Evolutionary conservation across 495 filamentous ascomycete species (phyloP), one percentile per base, ranked within the genome.

Genomic region (Darksidea phi): DNA sequence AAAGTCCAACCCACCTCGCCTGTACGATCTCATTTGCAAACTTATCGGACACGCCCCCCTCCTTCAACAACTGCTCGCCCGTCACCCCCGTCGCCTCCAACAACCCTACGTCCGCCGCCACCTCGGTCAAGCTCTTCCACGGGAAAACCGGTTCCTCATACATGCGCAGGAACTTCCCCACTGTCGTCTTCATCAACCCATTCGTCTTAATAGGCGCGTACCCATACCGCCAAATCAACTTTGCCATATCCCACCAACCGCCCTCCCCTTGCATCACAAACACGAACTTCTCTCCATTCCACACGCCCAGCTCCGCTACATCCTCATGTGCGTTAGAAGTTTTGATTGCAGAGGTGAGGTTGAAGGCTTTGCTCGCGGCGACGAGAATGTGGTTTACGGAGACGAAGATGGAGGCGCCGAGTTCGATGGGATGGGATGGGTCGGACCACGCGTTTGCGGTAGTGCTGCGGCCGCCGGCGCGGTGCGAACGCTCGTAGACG

Each of bases 351-450:
- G 71, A 75, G 36, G 70, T 71, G 4, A 99, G 83, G 25, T 82
- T 84, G 67, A 96, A 89, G 42, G 85, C 79, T 23, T 82, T 77
- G n/a, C 86, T 81, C 0, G 92, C 88, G 47, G 86, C 82, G 59
- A 86, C 82, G 12, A 97, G 82, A 67, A 92, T 95, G 15, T 84
- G 74, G 70, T 99, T 99, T 43, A 89, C 82, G 43, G 88, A 71
- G 25, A 97, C 90, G 69, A 99, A 99, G 64, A 97, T 95, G 28
- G 86, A 91, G 36, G 88, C 95, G 8, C 94, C 94, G 0, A 97
- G 80, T 65, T 99, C 94, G 47, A 96, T 82, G 6, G 89, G 90
- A 46, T 84, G 73, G 0, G 77, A 67, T 4, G 86, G 78, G 66
- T 94, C 79, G 62, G 84, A 83, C 62, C 88, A 90, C 0, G 84